Conservation (phyloP, 345 rosid species). For the Gossypium mustelinum region DNA sequence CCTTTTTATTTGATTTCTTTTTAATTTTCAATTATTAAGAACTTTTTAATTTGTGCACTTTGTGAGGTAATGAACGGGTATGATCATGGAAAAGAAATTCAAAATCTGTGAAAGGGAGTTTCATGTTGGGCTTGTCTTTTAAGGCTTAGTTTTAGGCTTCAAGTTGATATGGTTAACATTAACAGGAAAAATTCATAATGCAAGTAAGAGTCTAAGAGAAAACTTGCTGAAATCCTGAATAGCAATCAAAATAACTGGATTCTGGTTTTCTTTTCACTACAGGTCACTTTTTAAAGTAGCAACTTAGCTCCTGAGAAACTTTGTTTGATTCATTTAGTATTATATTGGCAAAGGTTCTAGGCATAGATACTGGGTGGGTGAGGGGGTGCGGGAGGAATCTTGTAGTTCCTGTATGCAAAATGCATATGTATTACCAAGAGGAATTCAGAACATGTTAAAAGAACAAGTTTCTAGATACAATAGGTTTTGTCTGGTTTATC, state of each 20-base stretch:
- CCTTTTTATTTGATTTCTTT: slow-evolving; percentile 19
- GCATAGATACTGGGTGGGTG: background rate
- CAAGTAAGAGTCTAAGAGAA: background rate
- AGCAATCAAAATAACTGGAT: background rate
- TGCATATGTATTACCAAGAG: background rate
- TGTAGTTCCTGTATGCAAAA: background rate
- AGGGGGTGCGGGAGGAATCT: background rate
- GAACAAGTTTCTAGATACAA: background rate
- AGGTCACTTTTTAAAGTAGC: background rate
- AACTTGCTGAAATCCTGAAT: background rate
- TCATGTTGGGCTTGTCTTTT: background rate
- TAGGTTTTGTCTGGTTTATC: background rate
- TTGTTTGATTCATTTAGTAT: background rate
- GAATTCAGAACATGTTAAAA: background rate
- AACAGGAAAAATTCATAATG: background rate
- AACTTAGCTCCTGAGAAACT: background rate
- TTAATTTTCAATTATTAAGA: slow-evolving; percentile 13
- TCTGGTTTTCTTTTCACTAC: background rate
- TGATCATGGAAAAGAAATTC: background rate
- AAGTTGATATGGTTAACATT: background rate
- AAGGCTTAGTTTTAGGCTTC: background rate
- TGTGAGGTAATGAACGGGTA: background rate
- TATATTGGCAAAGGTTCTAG: background rate
- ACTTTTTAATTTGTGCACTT: background rate
- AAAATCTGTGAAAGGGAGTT: background rate